Conservation (phyloP, 2,329 filamentous ascomycete genomes). For the Sporothrix protearum region DNA sequence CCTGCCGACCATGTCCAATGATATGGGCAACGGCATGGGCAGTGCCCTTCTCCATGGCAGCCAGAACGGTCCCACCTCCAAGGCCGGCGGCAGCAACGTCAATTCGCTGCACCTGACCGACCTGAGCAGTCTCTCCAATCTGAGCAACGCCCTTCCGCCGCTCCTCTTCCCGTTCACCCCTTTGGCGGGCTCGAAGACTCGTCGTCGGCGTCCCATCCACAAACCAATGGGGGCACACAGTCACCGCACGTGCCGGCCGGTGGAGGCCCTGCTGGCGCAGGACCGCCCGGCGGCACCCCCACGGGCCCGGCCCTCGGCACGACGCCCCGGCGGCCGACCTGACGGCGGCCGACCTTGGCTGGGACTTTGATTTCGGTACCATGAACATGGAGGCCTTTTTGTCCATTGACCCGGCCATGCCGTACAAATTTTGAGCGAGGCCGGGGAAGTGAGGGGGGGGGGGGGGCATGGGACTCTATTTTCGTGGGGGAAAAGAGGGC, state of each 20-base stretch:
- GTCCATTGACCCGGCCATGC: slow-evolving; percentile 26
- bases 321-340: slow-evolving; percentile 21
- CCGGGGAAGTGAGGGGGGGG: too few relatives aligned
- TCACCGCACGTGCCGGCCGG: neutral
- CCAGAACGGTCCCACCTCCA: neutral
- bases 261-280: neutral
- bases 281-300: neutral
- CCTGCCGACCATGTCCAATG: neutral
- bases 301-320: neutral
- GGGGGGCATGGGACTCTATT: too few relatives aligned
- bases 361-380: slow-evolving; percentile 28
- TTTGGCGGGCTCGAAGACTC: slow-evolving; percentile 21
- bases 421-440: slow-evolving; percentile 13
- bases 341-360: slow-evolving; percentile 27
- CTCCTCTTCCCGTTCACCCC: slow-evolving; percentile 22
- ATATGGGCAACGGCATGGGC: neutral
- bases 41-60: too few relatives aligned
- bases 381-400: slow-evolving; percentile 29
- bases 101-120: neutral
- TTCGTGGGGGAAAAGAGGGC: too few relatives aligned
- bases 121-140: slow-evolving; percentile 2
- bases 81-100: neutral
- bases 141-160: slow-evolving; percentile 20
- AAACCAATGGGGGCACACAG: neutral
- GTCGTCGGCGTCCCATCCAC: neutral